A percentile compares a stretch with the other conserved stretches of the same genome.
Conservation (phyloP, 257 asterid genomes). For the Solanum stenotomum region DNA sequence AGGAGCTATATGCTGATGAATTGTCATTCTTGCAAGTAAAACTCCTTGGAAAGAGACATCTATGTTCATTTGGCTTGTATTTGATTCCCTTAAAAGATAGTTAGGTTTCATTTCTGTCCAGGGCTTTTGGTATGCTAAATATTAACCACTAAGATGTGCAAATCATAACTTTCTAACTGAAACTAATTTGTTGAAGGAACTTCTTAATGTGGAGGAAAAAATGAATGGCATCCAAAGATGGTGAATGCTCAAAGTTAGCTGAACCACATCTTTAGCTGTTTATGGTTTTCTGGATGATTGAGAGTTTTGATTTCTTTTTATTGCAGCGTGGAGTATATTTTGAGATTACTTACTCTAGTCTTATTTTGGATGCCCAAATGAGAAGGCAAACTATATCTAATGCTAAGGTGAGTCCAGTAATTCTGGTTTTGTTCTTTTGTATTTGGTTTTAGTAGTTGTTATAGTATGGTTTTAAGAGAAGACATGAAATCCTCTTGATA, state of each 20-base stretch:
- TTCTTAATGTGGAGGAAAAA: not conserved
- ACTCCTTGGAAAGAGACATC: not conserved
- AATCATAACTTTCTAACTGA: not conserved
- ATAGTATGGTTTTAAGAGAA: not conserved
- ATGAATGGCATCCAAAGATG: not conserved
- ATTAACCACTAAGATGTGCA: not conserved
- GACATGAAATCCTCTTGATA: not conserved
- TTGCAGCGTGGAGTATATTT: constrained; percentile 88
- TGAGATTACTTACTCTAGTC: constrained; percentile 78
- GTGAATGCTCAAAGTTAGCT: not conserved
- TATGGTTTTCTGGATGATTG: not conserved
- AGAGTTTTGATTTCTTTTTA: not conserved
- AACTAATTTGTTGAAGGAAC: not conserved
- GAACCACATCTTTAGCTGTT: not conserved
- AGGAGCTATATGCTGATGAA: not conserved
- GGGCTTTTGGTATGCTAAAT: not conserved
- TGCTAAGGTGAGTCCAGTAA: constrained; percentile 57
- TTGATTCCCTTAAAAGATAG: not conserved
- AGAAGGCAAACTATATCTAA: constrained; percentile 71
- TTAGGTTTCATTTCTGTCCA: not conserved
- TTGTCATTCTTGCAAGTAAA: not conserved
- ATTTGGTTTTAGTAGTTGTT: not conserved
- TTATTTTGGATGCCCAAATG: constrained; percentile 55
- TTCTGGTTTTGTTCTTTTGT: not conserved
- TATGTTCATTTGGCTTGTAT: not conserved